Conservation (phyloP, 345 rosid genomes). For the Melaleuca alternifolia region DNA sequence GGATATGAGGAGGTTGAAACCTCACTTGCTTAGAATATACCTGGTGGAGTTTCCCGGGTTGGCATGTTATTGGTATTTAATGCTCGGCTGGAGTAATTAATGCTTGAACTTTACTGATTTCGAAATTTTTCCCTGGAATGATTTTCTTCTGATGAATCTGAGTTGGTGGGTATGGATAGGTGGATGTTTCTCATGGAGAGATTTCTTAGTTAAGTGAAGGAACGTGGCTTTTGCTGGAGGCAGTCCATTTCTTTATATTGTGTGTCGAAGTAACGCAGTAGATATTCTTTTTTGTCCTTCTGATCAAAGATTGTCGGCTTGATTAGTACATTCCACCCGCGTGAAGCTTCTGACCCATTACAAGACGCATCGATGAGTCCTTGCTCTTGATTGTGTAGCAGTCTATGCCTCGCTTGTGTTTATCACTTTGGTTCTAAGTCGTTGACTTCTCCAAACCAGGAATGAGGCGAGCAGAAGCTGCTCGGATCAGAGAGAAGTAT, state of each 20-base stretch:
- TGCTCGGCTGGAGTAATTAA: not conserved
- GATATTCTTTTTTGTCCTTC: not conserved
- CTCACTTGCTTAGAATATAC: not conserved
- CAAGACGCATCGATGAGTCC: not conserved
- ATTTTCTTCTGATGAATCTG: not conserved
- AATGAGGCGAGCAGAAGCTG: conserved; percentile 76
- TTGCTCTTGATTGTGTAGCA: not conserved
- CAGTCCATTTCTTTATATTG: not conserved
- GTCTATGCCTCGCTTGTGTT: not conserved
- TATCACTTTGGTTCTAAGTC: not conserved
- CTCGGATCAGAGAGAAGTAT: conserved; percentile 83
- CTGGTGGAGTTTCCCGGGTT: not conserved
- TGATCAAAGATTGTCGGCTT: not conserved
- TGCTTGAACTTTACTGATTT: not conserved
- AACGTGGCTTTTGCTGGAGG: not conserved
- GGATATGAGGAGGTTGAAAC: not conserved
- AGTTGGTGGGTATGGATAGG: not conserved
- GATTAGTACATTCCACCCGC: not conserved
- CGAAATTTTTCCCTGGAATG: no score
- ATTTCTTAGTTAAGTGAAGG: not conserved
- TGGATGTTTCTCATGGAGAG: not conserved
- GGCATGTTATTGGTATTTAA: not conserved
- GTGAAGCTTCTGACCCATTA: not conserved
- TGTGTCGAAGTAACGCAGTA: not conserved
- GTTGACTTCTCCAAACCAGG: conserved; percentile 14